Evolutionary conservation across 768 basidiomycete species (phyloP).

Genomic region (Rhodotorula taiwanensis): DNA sequence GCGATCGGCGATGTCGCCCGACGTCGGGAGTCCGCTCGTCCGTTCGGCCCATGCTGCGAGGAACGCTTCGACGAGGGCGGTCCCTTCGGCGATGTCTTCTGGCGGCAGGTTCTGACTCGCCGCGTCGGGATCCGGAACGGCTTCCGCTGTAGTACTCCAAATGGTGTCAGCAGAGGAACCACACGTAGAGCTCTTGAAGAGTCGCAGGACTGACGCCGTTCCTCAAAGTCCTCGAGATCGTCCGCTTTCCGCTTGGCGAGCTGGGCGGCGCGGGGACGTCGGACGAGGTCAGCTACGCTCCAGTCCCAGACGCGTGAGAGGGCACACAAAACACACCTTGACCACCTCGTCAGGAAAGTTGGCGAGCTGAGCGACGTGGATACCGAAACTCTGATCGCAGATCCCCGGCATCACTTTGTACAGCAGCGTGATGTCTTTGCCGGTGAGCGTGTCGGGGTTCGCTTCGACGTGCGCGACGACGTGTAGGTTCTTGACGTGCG

Average conservation of each 20-base stretch:
- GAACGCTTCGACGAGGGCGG: constrained; percentile 70
- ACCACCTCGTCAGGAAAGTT: constrained; percentile 94
- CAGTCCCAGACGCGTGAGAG: not conserved
- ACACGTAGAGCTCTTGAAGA: not conserved
- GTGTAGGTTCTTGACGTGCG: constrained; percentile 87
- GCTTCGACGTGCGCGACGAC: constrained; percentile 83
- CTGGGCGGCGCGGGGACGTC: constrained; percentile 45
- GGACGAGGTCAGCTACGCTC: not conserved
- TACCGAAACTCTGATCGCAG: constrained; percentile 96
- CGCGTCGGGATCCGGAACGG: not conserved
- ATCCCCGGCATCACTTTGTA: constrained; percentile 73
- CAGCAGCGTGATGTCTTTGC: constrained; percentile 69
- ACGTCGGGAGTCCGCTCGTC: constrained; percentile 49
- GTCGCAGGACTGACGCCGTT: constrained; percentile 44
- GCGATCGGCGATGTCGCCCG: constrained; percentile 48
- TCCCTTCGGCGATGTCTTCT: constrained; percentile 67
- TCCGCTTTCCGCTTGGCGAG: constrained; percentile 87
- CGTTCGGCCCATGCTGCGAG: constrained; percentile 59
- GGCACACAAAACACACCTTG: constrained; percentile 52
- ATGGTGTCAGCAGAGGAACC: not conserved
- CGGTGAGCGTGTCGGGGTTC: constrained; percentile 46
- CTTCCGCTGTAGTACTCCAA: constrained; percentile 37
- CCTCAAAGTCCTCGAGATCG: constrained; percentile 76
- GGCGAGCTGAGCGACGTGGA: constrained; percentile 93
- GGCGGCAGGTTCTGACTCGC: constrained; percentile 37